Evolutionary conservation across 306 rosid species (phyloP).

Genomic region (Macrotyloma uniflorum): DNA sequence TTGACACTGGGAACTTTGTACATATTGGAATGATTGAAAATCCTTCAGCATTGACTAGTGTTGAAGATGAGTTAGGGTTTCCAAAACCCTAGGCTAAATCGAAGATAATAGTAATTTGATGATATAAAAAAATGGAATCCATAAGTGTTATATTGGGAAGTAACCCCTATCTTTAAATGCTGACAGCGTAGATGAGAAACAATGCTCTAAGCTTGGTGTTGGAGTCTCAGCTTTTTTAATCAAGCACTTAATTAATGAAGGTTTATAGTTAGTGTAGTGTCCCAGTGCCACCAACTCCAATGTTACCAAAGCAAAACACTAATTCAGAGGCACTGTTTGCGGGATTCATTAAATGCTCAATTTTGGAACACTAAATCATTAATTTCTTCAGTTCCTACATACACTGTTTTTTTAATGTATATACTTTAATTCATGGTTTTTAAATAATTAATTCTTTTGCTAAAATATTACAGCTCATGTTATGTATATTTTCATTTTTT

Average conservation of each 20-base stretch:
- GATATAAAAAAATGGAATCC: constrained; percentile 12
- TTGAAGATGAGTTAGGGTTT: constrained; percentile 40
- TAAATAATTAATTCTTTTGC: not conserved
- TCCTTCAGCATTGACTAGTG: constrained; percentile 30
- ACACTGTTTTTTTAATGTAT: not conserved
- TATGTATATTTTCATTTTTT: no score
- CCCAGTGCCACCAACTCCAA: constrained; percentile 30
- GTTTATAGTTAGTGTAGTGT: constrained; percentile 20
- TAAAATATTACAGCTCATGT: no score
- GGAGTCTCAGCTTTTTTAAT: constrained; percentile 6
- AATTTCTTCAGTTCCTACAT: not conserved
- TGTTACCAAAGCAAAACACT: constrained; percentile 39
- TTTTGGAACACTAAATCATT: constrained; percentile 42
- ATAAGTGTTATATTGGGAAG: constrained; percentile 37
- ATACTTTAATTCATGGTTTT: not conserved
- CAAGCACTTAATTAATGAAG: constrained; percentile 27
- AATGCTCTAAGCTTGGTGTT: constrained; percentile 17
- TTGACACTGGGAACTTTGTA: not conserved
- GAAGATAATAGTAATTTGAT: constrained; percentile 2
- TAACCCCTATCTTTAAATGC: constrained; percentile 41
- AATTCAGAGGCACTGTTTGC: constrained; percentile 55
- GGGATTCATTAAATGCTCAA: constrained; percentile 55
- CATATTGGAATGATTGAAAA: constrained; percentile 2
- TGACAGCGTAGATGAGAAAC: constrained; percentile 45
- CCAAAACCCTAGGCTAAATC: constrained; percentile 54